Base-by-base conservation (phyloP, 495 filamentous ascomycete species). In the Lasiosphaeria ovina region DNA sequence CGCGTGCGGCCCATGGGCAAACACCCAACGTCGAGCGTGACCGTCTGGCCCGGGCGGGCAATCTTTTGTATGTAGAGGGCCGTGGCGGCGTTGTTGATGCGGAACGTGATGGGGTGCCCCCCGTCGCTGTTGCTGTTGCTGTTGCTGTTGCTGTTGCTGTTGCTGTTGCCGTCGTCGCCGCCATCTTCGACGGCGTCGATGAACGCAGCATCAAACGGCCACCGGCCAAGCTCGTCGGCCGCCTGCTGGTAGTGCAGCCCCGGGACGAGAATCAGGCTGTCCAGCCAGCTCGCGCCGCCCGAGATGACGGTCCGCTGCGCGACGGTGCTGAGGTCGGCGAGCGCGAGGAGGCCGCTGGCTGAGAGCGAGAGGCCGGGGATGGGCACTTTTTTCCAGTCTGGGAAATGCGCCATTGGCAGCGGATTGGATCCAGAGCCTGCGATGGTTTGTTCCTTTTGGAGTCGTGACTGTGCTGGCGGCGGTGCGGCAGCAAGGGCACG, bases 211-310 rank as follows among this genome's bases (percentile, higher is more conserved):
- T 62, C 60, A 50, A 53, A 67, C 17, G 63, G 54, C 36, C 66
- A 48, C 7, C 66, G 66, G 32, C 57, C 62, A 42, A 85, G 65
- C 33, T 73, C 71, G 12, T 79, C 79, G n/a, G 81, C 83, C 4
- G 74, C 66, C 62, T 87, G 85, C 61, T 87, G 83, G 53, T 78
- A 78, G 72, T 87, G 85, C 48, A 87, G 63, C 3, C 84, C 84
- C 0, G 85, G 85, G 14, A 80, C 82, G 0, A 87, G 74, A 32
- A 86, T 66, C 5, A 87, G 69, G 17, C 68, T 69, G 66, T 87
- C 85, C 0, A 83, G 66, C 65, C 77, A 77, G 5, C 73, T 73
- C 0, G 81, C 74, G 3, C 75, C 78, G 49, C 85, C 84, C 3
- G 77, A 79, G 34, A 85, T 73, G 14, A 76, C 78, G 4, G 84